Evolutionary conservation across 805 yeast species (phyloP), one percentile per base, ranked within the genome.

Genomic region (Yarrowia phangngaensis): DNA sequence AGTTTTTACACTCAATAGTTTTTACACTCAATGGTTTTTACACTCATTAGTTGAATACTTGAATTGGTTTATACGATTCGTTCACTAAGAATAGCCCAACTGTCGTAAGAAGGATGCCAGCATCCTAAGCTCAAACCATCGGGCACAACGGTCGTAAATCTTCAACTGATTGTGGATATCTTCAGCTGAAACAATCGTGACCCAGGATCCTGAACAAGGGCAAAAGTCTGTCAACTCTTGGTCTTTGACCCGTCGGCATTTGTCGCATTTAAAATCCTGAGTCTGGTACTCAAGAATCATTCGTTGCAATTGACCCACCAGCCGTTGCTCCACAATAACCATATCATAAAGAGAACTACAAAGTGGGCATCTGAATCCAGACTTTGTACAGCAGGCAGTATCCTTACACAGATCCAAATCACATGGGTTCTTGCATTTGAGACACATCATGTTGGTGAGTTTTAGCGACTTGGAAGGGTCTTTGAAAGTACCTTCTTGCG

Each of bases 121-220:
- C 45, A 38, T 38, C 32, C 27, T 38, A 13, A 38, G 30, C 45
- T 38, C 45, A 19, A 38, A 38, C 32, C 31, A 38, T 19, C 32
- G 31, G 5, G 45, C 45, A 27, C 45, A 38, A 12, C 45, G 23
- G 7, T 38, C 67, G 61, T 74, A 85, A 0, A 78, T 71, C 6
- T 60, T 62, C 3, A 80, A 58, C 45, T 70, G 70, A 43, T 67
- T 66, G 13, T 69, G 64, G 6, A 87, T 59, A 0, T 70, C 74
- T 4, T 60, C 65, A 40, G 68, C 67, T 4, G 70, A 60, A 15
- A 79, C 62, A 0, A 84, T 78, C 38, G 77, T 80, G 4, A 64
- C 69, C 95, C 95, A 88, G 12, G 66, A 62, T 7, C 99, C 99
- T 0, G 98, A 90, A 62, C 98, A 92, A 15, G 75, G 66, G 64